phyloP scores from a whole-genome alignment of 1,284 basidiomycete genomes.

The Mycosarcoma mackinlayi region DNA sequence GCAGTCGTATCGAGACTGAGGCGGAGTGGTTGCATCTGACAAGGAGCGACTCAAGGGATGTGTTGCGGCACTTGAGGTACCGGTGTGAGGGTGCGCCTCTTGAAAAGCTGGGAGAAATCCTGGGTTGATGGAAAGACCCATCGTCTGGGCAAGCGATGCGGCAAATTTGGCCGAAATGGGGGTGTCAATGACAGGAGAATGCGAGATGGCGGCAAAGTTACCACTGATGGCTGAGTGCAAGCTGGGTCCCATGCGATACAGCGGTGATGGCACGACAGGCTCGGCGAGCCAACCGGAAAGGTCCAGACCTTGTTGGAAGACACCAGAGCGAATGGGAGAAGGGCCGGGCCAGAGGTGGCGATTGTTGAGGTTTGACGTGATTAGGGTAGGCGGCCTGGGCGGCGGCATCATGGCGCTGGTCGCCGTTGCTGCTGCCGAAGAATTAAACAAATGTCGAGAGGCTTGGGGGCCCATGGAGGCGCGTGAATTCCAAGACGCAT shows the following conservation, averaged over 20 bases:
- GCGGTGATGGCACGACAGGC: conserved; percentile 63
- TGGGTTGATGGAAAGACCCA: conserved; percentile 34
- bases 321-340: conserved; percentile 30
- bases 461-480: conserved; percentile 8
- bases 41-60: conserved; percentile 28
- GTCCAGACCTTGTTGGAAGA: conserved; percentile 45
- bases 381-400: conserved; percentile 33
- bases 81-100: conserved; percentile 7
- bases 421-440: conserved; percentile 3
- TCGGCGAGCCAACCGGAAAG: conserved; percentile 66
- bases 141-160: conserved; percentile 36
- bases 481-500: conserved; percentile 21
- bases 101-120: conserved; percentile 25
- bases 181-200: conserved; percentile 38
- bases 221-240: conserved; percentile 43
- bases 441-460: too few species aligned
- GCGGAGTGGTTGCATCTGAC: conserved; percentile 21
- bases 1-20: conserved; percentile 42
- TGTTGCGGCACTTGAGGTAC: neutral
- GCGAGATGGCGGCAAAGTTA: conserved; percentile 34
- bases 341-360: conserved; percentile 38
- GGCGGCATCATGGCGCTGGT: conserved; percentile 38
- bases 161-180: conserved; percentile 50
- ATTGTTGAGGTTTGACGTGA: conserved; percentile 44
- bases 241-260: conserved; percentile 63